Evolutionary conservation across 352 stramenopile species (phyloP).

Genomic region (Globisporangium polare): DNA sequence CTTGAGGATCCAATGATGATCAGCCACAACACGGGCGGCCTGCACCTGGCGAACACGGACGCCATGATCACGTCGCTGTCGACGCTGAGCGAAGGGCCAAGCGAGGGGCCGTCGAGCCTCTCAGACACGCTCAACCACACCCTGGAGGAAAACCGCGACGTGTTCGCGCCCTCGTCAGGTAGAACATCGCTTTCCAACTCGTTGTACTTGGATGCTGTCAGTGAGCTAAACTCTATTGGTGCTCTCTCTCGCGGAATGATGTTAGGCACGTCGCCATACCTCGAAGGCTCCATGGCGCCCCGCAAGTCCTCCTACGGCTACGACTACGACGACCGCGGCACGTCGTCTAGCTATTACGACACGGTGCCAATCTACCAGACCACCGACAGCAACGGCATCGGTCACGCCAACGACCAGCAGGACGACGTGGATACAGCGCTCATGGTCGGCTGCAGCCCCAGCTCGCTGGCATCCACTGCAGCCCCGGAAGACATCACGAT

Average conservation of each 20-base stretch:
- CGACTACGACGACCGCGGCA: slow-evolving; percentile 9
- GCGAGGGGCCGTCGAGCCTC: slow-evolving; percentile 31
- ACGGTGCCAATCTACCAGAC: not conserved
- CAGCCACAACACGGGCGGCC: slow-evolving; percentile 28
- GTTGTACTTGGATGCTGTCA: slow-evolving; percentile 28
- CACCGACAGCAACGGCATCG: not conserved
- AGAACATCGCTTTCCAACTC: slow-evolving; percentile 23
- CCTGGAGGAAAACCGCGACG: slow-evolving; percentile 7
- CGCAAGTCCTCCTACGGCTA: slow-evolving; percentile 16
- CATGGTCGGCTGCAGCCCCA: slow-evolving; percentile 28
- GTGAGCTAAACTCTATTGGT: slow-evolving; percentile 12
- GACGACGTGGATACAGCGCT: slow-evolving; percentile 15
- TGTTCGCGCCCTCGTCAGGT: slow-evolving; percentile 20
- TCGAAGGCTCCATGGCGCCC: slow-evolving; percentile 1
- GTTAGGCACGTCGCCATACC: slow-evolving; percentile 11
- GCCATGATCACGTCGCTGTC: slow-evolving; percentile 45
- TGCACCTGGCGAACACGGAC: slow-evolving; percentile 38
- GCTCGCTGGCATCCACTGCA: slow-evolving; percentile 44
- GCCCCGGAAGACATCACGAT: slow-evolving; percentile 68
- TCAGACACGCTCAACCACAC: slow-evolving; percentile 34
- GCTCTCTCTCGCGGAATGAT: slow-evolving; percentile 11
- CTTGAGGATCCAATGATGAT: slow-evolving; percentile 88
- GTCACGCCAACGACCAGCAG: slow-evolving; percentile 18
- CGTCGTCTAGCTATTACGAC: not conserved
- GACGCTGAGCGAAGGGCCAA: slow-evolving; percentile 52